Base-by-base conservation (phyloP, 2,329 filamentous ascomycete species). In the Colletotrichum theobromicola region DNA sequence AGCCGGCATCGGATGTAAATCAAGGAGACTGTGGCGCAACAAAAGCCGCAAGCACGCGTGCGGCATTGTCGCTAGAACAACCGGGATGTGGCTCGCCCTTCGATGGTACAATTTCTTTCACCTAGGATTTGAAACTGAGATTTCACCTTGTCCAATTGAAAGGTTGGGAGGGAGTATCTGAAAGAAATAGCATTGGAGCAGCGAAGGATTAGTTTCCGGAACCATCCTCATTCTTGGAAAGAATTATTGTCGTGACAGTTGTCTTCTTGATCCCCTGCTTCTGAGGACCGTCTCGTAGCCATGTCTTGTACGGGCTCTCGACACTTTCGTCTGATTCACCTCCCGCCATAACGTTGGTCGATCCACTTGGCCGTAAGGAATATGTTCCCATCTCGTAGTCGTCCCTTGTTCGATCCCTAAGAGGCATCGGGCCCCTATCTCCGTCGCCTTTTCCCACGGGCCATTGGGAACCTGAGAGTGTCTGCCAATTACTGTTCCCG, bases 241-340 rank as follows among this genome's bases (percentile, higher is more conserved):
- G 67, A 18, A 80, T 69, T 3, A 81, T 71, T 2, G 79, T 81
- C 2, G 79, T 81, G n/a, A 78, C 76, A 13, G 76, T 81, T 4
- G 80, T 82, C 70, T 81, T 82, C 10, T 78, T 81, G 5, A 82
- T 82, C 2, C 80, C 76, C 10, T 26, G 34, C 12, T n/a, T 57
- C 21, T 35, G 70, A 21, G 18, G n/a, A 57, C 26, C 35, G 15
- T 26, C 34, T 13, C 32, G 68, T 18, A 66, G 34, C 46, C n/a
- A 8, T 6, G 67, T 15, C 42, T 70, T 70, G 5, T 78, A 70
- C 5, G 76, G 32, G 50, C 78, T 79, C 12, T 81, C 81, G 34
- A 79, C 80, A 37, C 79, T 81, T 1, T 74, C 77, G 30, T 77
- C 78, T 18, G 77, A 76, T 21, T 79, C 78, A 3, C 70, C 26